Conservation (phyloP, 306 rosid genomes). For the Macrotyloma uniflorum region DNA sequence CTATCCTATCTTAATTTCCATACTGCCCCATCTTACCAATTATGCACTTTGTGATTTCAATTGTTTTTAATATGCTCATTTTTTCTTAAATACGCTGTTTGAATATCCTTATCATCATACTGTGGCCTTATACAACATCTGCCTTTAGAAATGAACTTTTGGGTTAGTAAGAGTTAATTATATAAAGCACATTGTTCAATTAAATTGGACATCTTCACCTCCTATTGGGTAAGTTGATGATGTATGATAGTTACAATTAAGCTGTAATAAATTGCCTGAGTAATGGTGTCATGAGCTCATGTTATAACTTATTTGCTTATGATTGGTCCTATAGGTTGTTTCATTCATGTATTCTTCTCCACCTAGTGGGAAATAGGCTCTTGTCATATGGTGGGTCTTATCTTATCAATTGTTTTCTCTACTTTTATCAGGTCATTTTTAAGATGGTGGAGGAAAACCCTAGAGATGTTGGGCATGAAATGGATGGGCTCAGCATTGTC, state of each 20-base stretch:
- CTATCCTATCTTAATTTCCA: neutral
- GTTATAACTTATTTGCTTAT: constrained; percentile 4
- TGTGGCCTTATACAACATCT: neutral
- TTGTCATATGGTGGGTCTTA: constrained; percentile 25
- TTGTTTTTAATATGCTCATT: neutral
- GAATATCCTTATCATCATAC: neutral
- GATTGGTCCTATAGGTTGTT: neutral
- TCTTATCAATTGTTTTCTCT: constrained; percentile 31
- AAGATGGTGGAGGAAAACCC: constrained; percentile 99
- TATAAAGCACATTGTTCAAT: constrained; percentile 14
- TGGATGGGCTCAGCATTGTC: constrained; percentile 95
- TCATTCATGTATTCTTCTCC: neutral
- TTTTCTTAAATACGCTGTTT: neutral
- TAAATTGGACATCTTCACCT: neutral
- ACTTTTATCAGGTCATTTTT: constrained; percentile 71
- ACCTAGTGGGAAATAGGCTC: neutral
- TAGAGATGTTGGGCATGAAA: constrained; percentile 96
- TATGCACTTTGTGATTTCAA: constrained; percentile 2
- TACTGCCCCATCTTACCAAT: neutral
- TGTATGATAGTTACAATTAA: neutral
- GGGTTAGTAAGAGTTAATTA: neutral
- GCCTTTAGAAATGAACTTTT: constrained; percentile 7
- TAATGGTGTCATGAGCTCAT: constrained; percentile 5
- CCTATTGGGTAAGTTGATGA: constrained; percentile 10
- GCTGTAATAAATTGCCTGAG: constrained; percentile 9